Base-by-base conservation (phyloP, 306 rosid genomes). In the Lablab purpureus region DNA sequence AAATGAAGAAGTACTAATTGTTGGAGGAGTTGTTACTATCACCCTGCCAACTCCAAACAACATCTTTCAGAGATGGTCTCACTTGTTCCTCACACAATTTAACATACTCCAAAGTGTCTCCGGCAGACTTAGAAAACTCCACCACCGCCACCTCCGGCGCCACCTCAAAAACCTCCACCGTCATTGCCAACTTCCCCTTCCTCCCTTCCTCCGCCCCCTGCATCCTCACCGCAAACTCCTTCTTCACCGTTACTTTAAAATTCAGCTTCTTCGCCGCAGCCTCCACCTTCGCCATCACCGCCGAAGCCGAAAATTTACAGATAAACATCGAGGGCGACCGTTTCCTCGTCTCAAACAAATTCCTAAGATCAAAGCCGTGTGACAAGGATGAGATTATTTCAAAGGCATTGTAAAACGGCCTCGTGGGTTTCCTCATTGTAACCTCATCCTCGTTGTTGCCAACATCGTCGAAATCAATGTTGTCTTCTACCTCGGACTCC, bases 11-110 rank as follows among this genome's bases (percentile, higher is more conserved):
- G 4, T 14, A 45, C 17, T 46, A 21, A 54, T 10, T 19, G 27
- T 19, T 19, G 27, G 22, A 50, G 27, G 10, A 50, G 23, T 19
- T 5, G 5, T 5, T 54, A 51, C 8, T 9, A 7, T 91, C 93
- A 30, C 97, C 98, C 62, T 91, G 98, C 97, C 98, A 93, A n/a
- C 88, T 83, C 98, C 98, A 93, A 60, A 93, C 95, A 22, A 93
- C 86, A 90, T 93, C 98, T 60, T 91, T 85, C 13, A 91, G 84
- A 0, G 97, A 91, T n/a, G 98, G 95, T 65, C 98, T 86, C 8
- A 89, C 84, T 7, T 91, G 88, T 15, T 87, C 90, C 66, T 93
- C 97, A 67, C 90, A 93, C 34, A 91, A 85, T 80, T 87, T 90
- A 5, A 75, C 50, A 68, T 94, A 94, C 78, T 94, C 97, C 0